phyloP scores from a whole-genome alignment of 495 filamentous ascomycete genomes.

The Penicillium diatomitis region DNA sequence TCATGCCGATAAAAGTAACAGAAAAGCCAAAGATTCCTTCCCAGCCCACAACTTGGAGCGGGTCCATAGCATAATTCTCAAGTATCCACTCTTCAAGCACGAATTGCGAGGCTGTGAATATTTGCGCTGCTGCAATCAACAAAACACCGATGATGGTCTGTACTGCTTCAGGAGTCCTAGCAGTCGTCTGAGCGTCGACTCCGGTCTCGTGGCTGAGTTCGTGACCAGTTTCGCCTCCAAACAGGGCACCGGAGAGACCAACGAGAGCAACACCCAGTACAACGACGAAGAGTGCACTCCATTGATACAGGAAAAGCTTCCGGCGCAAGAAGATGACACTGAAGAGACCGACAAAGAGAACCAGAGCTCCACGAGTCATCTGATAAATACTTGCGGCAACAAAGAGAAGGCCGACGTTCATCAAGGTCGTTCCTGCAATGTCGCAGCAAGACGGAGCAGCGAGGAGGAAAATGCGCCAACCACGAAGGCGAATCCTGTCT shows the following conservation, averaged over 20 bases:
- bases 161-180: constrained; percentile 50
- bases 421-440: constrained; percentile 87
- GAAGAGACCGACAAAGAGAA: constrained; percentile 92
- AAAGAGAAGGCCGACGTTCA: constrained; percentile 91
- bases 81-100: constrained; percentile 93
- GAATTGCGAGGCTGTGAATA: constrained; percentile 94
- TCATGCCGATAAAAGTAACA: constrained; percentile 72
- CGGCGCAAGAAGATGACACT: constrained; percentile 82
- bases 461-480: constrained; percentile 66
- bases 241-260: constrained; percentile 77
- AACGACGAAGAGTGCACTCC: constrained; percentile 78
- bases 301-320: constrained; percentile 73
- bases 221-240: constrained; percentile 50
- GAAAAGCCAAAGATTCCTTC: constrained; percentile 87
- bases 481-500: constrained; percentile 49
- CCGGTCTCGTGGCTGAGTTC: constrained; percentile 26
- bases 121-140: constrained; percentile 85
- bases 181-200: constrained; percentile 13
- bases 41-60: constrained; percentile 89
- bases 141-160: constrained; percentile 72
- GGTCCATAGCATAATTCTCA: constrained; percentile 80
- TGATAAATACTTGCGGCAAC: constrained; percentile 95
- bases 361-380: constrained; percentile 92
- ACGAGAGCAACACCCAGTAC: constrained; percentile 84
- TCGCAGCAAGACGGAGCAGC: constrained; percentile 87